Percentiles rank a stretch among this genome's conserved stretches.
These are phyloP conservation scores for Polytolypa hystricis DNA, from an alignment of 2,329 filamentous ascomycete species.

Conservation along the genomic window DNA sequence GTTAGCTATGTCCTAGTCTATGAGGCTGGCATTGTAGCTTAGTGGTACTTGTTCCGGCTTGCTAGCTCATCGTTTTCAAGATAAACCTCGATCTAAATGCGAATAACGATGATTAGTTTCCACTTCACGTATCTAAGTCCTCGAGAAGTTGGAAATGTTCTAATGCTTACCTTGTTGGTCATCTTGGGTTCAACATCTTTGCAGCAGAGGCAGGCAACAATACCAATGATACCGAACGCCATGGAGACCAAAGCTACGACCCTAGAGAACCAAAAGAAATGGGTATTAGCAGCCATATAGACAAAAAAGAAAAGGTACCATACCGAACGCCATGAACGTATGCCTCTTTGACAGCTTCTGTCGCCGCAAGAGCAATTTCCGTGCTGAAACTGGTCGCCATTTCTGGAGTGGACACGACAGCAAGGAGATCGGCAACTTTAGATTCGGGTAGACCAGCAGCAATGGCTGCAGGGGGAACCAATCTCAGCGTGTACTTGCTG, in stretches of 20 bases:
- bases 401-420: slow-evolving; percentile 16
- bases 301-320: slow-evolving; percentile 6
- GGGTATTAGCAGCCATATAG: background rate
- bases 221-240: slow-evolving; percentile 22
- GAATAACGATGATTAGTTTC: too few species aligned
- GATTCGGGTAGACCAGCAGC: slow-evolving; percentile 25
- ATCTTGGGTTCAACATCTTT: slow-evolving; percentile 24
- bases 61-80: slow-evolving; percentile 3
- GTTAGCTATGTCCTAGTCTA: too few species aligned
- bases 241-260: slow-evolving; percentile 20
- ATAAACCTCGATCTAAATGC: slow-evolving; percentile 3
- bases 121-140: too few species aligned
- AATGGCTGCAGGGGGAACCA: slow-evolving; percentile 26
- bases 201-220: slow-evolving; percentile 20
- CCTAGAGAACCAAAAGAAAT: slow-evolving; percentile 7
- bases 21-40: too few species aligned
- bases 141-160: background rate
- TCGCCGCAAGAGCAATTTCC: slow-evolving; percentile 14
- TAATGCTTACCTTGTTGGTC: slow-evolving; percentile 21
- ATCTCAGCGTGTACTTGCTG: slow-evolving; percentile 18
- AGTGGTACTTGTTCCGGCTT: slow-evolving; percentile 2
- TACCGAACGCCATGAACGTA: slow-evolving; percentile 19
- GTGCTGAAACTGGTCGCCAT: slow-evolving; percentile 13
- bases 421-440: slow-evolving; percentile 19
- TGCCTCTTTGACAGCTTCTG: slow-evolving; percentile 13